Evolutionary conservation across 2,329 filamentous ascomycete species (phyloP).

Genomic region (Coniochaeta sp.): DNA sequence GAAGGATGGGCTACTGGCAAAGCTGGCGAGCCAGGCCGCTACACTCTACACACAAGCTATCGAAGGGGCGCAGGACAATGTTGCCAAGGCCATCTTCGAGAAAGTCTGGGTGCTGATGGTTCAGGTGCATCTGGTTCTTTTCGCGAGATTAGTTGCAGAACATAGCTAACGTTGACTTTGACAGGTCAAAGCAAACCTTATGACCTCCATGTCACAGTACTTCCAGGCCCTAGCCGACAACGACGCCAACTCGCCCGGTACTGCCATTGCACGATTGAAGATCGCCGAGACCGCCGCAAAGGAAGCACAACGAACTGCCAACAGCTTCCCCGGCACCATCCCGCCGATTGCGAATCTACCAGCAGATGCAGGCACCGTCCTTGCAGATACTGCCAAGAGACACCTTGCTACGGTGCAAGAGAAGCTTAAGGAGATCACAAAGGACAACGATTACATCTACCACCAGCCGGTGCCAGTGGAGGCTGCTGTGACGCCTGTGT

Average conservation of each 20-base stretch:
- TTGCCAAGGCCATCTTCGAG: slow-evolving; percentile 85
- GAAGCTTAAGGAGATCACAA: slow-evolving; percentile 66
- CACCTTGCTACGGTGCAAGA: slow-evolving; percentile 77
- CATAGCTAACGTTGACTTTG: slow-evolving; percentile 5
- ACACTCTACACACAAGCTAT: slow-evolving; percentile 82
- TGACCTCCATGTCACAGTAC: slow-evolving; percentile 83
- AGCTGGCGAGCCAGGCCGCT: slow-evolving; percentile 84
- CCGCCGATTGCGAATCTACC: slow-evolving; percentile 77
- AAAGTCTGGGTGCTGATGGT: slow-evolving; percentile 84
- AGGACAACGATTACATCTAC: slow-evolving; percentile 98
- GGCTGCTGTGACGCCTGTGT: slow-evolving; percentile 70
- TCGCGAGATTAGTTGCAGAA: not conserved
- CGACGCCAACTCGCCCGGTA: slow-evolving; percentile 79
- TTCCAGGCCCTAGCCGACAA: slow-evolving; percentile 90
- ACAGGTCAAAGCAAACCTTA: slow-evolving; percentile 70
- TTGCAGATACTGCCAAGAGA: slow-evolving; percentile 78
- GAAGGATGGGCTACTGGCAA: slow-evolving; percentile 85
- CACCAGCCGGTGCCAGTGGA: slow-evolving; percentile 87
- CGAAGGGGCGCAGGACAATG: slow-evolving; percentile 89
- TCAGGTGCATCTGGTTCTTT: slow-evolving; percentile 48
- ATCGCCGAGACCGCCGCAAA: slow-evolving; percentile 71
- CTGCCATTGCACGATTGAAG: slow-evolving; percentile 75
- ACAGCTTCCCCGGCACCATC: slow-evolving; percentile 71
- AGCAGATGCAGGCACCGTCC: slow-evolving; percentile 65
- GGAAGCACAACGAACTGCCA: slow-evolving; percentile 70